These are phyloP conservation scores for Coemansia sp. DNA, from an alignment of 192 early-diverging fungal species.

Conservation along the genomic window DNA sequence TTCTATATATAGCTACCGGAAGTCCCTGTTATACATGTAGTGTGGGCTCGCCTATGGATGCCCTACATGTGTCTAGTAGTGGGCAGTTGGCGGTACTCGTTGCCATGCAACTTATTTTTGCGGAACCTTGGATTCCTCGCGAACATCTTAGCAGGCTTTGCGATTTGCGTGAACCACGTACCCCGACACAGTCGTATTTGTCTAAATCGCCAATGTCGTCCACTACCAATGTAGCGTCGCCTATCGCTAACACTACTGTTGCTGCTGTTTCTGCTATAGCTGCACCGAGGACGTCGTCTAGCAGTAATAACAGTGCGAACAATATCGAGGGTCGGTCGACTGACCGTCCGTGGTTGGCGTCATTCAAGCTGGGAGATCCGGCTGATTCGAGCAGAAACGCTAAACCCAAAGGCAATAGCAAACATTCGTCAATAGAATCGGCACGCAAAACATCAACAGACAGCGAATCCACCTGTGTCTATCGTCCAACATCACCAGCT, in stretches of 20 bases:
- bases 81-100: conserved; percentile 46
- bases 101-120: conserved; percentile 33
- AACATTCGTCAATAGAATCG: conserved; percentile 20
- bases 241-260: too few relatives aligned
- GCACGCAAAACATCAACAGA: conserved; percentile 39
- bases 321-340: not conserved
- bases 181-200: not conserved
- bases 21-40: conserved; percentile 38
- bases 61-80: conserved; percentile 33
- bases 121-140: conserved; percentile 50
- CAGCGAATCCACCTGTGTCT: conserved; percentile 39
- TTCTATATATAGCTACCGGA: conserved; percentile 31
- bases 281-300: not conserved
- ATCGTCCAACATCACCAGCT: conserved; percentile 22
- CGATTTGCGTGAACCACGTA: conserved; percentile 46
- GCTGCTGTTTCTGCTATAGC: conserved; percentile 2
- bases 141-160: conserved; percentile 40
- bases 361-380: conserved; percentile 45
- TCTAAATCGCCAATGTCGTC: conserved; percentile 15
- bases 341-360: conserved; percentile 41
- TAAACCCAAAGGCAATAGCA: conserved; percentile 18
- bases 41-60: conserved; percentile 35
- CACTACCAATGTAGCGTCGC: not conserved
- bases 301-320: not conserved
- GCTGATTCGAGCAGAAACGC: conserved; percentile 29